Evolutionary conservation across 2,329 filamentous ascomycete genomes (phyloP).

Genomic region (Plectosphaerella cucumerina): DNA sequence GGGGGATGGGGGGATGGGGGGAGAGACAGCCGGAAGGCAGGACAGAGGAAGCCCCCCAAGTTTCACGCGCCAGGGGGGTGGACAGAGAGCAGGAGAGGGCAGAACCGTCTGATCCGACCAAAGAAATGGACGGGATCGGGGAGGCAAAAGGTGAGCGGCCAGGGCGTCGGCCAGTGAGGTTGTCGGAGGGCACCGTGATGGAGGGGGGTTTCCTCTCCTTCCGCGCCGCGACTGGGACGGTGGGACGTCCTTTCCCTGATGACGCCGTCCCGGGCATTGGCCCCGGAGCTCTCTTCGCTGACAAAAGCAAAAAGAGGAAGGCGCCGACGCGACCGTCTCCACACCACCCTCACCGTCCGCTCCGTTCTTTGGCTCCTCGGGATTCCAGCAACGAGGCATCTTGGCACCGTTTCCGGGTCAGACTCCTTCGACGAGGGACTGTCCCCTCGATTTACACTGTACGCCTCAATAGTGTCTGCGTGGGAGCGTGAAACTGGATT

Average conservation of each 20-base stretch:
- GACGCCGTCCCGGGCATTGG: background rate
- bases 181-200: background rate
- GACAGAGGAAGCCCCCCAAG: background rate
- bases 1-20: background rate
- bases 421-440: too few relatives aligned
- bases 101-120: background rate
- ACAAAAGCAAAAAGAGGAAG: slow-evolving; percentile 1
- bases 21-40: background rate
- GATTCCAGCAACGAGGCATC: background rate
- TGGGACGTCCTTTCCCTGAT: background rate
- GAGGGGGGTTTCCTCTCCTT: background rate
- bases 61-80: background rate
- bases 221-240: background rate
- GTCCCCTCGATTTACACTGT: too few relatives aligned
- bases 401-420: slow-evolving; percentile 2
- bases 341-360: background rate
- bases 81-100: background rate
- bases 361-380: background rate
- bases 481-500: too few relatives aligned
- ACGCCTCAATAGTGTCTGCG: too few relatives aligned
- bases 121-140: too few relatives aligned
- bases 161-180: too few relatives aligned
- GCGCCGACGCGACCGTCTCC: background rate
- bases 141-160: too few relatives aligned
- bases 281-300: background rate